Base-by-base conservation (phyloP, 495 filamentous ascomycete species). In the Neurospora tetraspora region DNA sequence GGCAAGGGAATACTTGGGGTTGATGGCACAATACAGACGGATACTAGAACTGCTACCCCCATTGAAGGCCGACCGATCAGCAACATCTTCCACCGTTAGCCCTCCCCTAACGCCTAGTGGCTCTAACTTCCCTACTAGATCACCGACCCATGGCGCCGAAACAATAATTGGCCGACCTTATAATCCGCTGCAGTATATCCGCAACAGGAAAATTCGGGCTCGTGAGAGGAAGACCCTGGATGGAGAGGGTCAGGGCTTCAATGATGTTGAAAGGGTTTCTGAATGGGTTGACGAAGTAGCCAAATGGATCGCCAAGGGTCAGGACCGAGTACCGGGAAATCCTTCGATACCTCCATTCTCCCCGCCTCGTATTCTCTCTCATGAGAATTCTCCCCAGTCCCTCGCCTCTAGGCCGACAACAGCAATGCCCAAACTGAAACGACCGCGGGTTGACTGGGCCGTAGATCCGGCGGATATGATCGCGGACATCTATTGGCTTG, bases 101-200 rank as follows among this genome's bases (percentile, higher is more conserved):
- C 75, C 75, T n/a, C 78, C 79, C 0, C 72, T 71, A 1, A 81
- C 81, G 42, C 80, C 84, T 1, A 81, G 68, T 42, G 74, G 68
- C 11, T 77, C 78, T 14, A 72, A 65, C 12, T 72, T 76, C 8
- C 69, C 74, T 5, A 75, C 71, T 7, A 68, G 73, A 37, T 14
- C 69, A 18, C 68, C 73, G 0, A 74, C 71, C 38, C 71, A 61
- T 45, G 76, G 78, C 2, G 39, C 69, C 5, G 74, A 77, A 12
- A 27, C 76, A 38, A 69, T 70, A 7, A 75, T 89, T 42, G 89
- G 89, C 36, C 88, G 94, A 69, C 76, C 78, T 2, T 97, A 97
- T 76, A 95, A 98, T 78, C 94, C 94, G 6, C 84, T 98, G 31
- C 94, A 98, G 77, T 91, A 89, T 75, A 90, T 97, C 69, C 89